Base-by-base conservation (phyloP, 2,329 filamentous ascomycete genomes). In the Pseudogymnoascus sp. region DNA sequence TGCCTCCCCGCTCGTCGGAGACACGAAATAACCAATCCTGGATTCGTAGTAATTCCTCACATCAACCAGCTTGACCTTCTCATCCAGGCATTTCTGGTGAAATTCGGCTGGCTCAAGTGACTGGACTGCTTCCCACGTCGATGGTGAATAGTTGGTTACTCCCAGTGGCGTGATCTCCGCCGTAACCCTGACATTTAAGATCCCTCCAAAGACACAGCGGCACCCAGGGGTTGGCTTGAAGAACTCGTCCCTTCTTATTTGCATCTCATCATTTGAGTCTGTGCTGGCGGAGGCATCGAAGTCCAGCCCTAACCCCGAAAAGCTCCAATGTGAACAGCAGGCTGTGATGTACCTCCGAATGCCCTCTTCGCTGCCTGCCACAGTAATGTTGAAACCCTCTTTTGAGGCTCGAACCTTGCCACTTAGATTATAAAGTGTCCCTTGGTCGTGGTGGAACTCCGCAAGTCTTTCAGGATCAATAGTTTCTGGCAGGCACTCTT, bases 41-140 rank as follows among this genome's bases (percentile, higher is more conserved):
- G 70, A 72, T 60, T 74, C 72, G 25, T 74, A 74, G 64, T 73
- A 67, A 64, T 74, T 74, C 16, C 72, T 64, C 11, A 73, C 67
- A 66, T 74, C 72, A 12, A 74, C 23, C 11, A 74, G 62, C 18
- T 71, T 23, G 5, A 50, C 66, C 8, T 67, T 56, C 11, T 64
- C 60, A 18, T 61, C 56, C 23, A 63, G 60, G 38, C 70, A 73
- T 40, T 65, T 66, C n/a, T 65, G 64, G 50, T 74, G 72, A 21
- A 73, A 74, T 4, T 70, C 68, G 11, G 53, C 65, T 4, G 72
- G 72, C 21, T 46, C 66, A 1, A 74, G 61, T 21, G 64, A 64
- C 16, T 69, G 67, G 6, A 74, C 69, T 4, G 60, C 50, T 38
- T 67, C 66, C 72, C 72, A 74, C 40, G 67, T 61, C 10, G 50